Evolutionary conservation across 2,329 filamentous ascomycete genomes (phyloP).

Genomic region (Tympanopsis confertula): DNA sequence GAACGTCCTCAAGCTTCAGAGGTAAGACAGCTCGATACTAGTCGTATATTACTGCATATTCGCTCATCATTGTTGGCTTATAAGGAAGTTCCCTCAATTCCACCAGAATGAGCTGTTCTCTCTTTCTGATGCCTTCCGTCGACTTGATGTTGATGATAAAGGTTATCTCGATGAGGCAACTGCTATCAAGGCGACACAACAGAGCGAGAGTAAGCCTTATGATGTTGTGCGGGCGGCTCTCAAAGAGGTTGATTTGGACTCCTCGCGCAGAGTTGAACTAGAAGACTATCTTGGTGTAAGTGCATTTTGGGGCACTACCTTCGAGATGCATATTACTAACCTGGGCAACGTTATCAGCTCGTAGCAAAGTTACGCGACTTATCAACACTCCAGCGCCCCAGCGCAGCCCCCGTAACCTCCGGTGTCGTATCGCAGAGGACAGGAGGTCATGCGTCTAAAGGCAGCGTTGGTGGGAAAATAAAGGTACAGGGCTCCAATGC

Average conservation of each 20-base stretch:
- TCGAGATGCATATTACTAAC: constrained; percentile 4
- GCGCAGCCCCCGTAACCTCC: constrained; percentile 20
- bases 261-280: constrained; percentile 84
- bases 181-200: constrained; percentile 89
- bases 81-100: constrained; percentile 95
- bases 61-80: constrained; percentile 5
- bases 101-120: constrained; percentile 88
- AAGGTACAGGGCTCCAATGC: constrained; percentile 87
- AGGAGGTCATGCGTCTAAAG: constrained; percentile 61
- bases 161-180: constrained; percentile 95
- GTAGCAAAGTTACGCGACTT: constrained; percentile 63
- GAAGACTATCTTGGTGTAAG: constrained; percentile 93
- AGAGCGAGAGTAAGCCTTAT: constrained; percentile 88
- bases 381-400: constrained; percentile 18
- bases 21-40: too few relatives aligned
- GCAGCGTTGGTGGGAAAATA: constrained; percentile 70
- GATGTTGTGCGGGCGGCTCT: constrained; percentile 92
- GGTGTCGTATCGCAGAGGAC: constrained; percentile 12
- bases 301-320: constrained; percentile 9
- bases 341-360: constrained; percentile 40
- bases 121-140: constrained; percentile 86
- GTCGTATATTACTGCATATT: too few relatives aligned
- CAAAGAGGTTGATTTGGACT: constrained; percentile 94
- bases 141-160: constrained; percentile 91
- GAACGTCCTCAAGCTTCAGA: constrained; percentile 94